Conservation (phyloP, 352 stramenopile species). For the Discostella stelligera region DNA sequence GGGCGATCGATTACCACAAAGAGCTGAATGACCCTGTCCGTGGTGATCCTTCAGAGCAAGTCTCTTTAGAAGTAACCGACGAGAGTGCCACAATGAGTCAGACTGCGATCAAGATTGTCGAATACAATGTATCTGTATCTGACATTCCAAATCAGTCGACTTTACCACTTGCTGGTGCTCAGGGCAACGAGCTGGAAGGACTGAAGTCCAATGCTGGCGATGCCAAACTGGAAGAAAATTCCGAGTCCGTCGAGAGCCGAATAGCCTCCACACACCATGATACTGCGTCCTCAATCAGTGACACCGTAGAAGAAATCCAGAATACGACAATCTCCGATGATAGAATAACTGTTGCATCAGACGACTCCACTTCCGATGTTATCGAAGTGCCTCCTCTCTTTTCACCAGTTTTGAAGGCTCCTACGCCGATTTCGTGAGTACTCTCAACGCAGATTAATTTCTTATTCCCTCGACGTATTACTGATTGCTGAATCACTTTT, state of each 20-base stretch:
- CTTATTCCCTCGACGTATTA: background rate
- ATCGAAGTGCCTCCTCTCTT: slow-evolving; percentile 40
- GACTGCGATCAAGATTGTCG: slow-evolving; percentile 6
- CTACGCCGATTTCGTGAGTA: slow-evolving; percentile 38
- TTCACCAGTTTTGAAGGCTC: slow-evolving; percentile 22
- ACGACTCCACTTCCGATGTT: background rate
- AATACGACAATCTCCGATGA: background rate
- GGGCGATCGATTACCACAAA: slow-evolving; percentile 32
- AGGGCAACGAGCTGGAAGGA: background rate
- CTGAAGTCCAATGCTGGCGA: background rate
- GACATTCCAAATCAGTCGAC: background rate
- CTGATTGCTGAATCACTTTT: background rate
- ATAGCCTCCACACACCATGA: background rate
- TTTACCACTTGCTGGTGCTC: background rate
- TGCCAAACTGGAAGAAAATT: slow-evolving; percentile 2
- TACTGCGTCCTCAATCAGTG: background rate
- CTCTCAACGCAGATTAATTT: background rate
- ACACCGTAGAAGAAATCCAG: background rate
- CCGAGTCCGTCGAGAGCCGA: background rate
- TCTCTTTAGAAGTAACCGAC: slow-evolving; percentile 9
- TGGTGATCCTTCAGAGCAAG: background rate
- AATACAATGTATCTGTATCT: background rate
- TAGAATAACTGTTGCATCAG: background rate
- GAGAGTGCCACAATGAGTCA: slow-evolving; percentile 17
- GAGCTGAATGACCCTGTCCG: background rate